A percentile compares a stretch with the other conserved stretches of the same genome.
phyloP scores from a whole-genome alignment of 257 asterid genomes.

The Solanum microdontum region DNA sequence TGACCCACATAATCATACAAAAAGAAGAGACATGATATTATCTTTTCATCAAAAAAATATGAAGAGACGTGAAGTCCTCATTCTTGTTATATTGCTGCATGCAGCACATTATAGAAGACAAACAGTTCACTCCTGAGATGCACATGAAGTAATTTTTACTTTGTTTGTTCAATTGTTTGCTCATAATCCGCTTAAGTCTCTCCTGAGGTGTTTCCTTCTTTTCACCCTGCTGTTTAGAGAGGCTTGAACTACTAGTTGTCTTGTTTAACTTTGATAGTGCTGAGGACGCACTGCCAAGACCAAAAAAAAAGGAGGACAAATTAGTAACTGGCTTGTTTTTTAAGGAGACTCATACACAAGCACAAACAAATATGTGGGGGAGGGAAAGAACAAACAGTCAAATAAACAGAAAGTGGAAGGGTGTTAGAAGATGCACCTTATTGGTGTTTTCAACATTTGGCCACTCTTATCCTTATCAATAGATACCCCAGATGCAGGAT shows the following conservation, averaged over 20 bases:
- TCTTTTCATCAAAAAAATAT: not conserved
- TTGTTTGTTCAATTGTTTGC: slow-evolving; percentile 94
- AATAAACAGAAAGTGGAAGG: not conserved
- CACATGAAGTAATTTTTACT: slow-evolving; percentile 48
- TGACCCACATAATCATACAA: not conserved
- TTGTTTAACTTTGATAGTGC: slow-evolving; percentile 81
- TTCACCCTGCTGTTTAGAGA: slow-evolving; percentile 78
- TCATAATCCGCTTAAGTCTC: slow-evolving; percentile 92
- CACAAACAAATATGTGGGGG: not conserved
- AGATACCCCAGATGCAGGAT: slow-evolving; percentile 95
- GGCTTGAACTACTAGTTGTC: slow-evolving; percentile 48
- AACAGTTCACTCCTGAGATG: slow-evolving; percentile 29
- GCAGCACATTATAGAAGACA: slow-evolving; percentile 13
- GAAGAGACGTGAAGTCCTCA: not conserved
- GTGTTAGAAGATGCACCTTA: slow-evolving; percentile 24
- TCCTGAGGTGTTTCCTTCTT: slow-evolving; percentile 99
- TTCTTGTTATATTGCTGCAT: slow-evolving; percentile 13
- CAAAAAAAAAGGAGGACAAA: not conserved
- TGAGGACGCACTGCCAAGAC: slow-evolving; percentile 63
- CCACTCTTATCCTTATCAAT: slow-evolving; percentile 60
- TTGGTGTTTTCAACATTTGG: slow-evolving; percentile 52
- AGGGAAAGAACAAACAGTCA: not conserved
- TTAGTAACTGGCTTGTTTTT: not conserved
- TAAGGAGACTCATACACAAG: not conserved
- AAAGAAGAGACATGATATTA: not conserved